Percentiles rank a stretch among this genome's conserved stretches.
These are phyloP conservation scores for Dunaliella sp. DNA, from an alignment of 139 green algal genomes.

Conservation along the genomic window DNA sequence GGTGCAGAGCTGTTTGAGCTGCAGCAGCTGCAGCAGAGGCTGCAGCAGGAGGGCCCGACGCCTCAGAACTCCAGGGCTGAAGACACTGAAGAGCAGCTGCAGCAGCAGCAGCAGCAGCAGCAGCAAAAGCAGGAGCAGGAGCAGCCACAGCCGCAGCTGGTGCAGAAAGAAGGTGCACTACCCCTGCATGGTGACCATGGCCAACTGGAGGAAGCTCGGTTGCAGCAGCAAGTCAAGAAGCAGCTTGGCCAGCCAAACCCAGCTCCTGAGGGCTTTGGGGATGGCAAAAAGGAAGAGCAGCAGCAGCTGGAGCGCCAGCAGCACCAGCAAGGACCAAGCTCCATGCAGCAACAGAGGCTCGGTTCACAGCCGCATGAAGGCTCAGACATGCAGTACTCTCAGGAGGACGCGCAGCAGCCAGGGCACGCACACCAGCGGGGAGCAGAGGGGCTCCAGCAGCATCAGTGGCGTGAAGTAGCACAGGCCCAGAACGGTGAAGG, in stretches of 20 bases:
- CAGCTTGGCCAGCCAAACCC: background rate
- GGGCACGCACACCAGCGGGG: too few relatives aligned
- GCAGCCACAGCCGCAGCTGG: background rate
- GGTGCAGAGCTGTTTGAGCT: background rate
- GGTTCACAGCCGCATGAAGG: too few relatives aligned
- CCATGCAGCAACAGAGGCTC: too few relatives aligned
- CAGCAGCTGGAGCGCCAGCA: too few relatives aligned
- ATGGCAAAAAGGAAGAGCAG: background rate
- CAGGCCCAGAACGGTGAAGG: too few relatives aligned
- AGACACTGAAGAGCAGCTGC: background rate
- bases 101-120: background rate
- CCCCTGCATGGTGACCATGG: too few relatives aligned
- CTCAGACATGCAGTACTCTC: too few relatives aligned
- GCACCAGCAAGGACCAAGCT: too few relatives aligned
- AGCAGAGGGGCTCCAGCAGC: background rate
- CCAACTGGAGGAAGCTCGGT: too few relatives aligned
- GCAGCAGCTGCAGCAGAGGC: background rate
- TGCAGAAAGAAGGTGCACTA: too few relatives aligned
- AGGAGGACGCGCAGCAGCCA: too few relatives aligned
- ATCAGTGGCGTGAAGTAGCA: too few relatives aligned
- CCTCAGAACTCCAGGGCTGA: background rate
- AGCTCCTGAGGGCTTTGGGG: background rate
- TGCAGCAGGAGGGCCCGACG: background rate
- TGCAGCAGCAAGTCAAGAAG: background rate
- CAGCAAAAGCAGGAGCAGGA: background rate